These are phyloP conservation scores for Coniferiporia sulphurascens DNA, from an alignment of 1,284 basidiomycete genomes.

Conservation along the genomic window DNA sequence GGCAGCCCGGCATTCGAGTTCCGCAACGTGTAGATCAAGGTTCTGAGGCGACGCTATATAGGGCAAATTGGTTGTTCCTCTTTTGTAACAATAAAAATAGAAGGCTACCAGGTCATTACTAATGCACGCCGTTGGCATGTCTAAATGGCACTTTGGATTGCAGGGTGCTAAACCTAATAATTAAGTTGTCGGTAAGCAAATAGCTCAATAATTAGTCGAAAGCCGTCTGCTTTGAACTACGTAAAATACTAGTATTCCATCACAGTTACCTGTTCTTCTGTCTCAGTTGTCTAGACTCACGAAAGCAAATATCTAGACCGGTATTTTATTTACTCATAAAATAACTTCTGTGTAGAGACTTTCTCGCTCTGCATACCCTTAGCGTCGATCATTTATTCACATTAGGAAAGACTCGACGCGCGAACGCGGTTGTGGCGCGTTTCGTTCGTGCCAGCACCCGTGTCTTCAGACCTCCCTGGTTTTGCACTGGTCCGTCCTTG, in stretches of 20 bases:
- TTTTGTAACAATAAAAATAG: background rate
- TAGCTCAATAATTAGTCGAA: too few species aligned
- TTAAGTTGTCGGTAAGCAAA: too few species aligned
- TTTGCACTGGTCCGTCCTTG: background rate
- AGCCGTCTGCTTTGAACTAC: too few species aligned
- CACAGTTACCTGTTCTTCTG: too few species aligned
- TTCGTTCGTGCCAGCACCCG: background rate
- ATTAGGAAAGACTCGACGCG: background rate
- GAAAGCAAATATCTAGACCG: background rate
- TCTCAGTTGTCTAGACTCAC: background rate
- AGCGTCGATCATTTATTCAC: background rate
- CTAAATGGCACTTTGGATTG: too few species aligned
- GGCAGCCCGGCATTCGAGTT: slow-evolving; percentile 84
- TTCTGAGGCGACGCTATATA: background rate
- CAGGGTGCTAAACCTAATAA: too few species aligned
- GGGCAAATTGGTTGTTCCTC: background rate
- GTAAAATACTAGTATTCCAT: too few species aligned
- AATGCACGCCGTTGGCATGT: too few species aligned
- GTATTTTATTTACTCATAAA: background rate
- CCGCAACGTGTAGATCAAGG: slow-evolving; percentile 48
- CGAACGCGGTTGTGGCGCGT: background rate
- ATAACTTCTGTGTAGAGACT: background rate
- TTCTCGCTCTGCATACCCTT: too few species aligned
- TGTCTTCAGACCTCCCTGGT: background rate
- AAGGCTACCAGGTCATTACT: background rate